phyloP scores from a whole-genome alignment of 2,329 filamentous ascomycete genomes.

The Cytospora leucostoma region DNA sequence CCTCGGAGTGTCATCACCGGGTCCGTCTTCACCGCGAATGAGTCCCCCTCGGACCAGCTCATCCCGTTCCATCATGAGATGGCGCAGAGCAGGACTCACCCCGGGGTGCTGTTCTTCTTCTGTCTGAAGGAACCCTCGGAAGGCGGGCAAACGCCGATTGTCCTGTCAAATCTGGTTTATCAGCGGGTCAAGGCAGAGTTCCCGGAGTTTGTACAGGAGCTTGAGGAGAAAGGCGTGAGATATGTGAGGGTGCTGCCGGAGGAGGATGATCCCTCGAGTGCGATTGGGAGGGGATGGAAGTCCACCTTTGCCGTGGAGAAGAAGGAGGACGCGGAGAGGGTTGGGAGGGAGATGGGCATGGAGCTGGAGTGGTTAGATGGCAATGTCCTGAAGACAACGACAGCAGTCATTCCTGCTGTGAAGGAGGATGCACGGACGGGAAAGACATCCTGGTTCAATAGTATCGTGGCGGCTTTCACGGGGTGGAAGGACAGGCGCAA shows the following conservation, averaged over 20 bases:
- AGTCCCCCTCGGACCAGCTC: constrained; percentile 27
- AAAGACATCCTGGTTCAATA: constrained; percentile 25
- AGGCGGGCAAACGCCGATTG: constrained; percentile 24
- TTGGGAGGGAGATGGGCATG: constrained; percentile 19
- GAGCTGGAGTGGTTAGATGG: constrained; percentile 24
- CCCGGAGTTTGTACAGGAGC: constrained; percentile 18
- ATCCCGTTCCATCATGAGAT: constrained; percentile 28
- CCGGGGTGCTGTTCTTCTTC: constrained; percentile 23
- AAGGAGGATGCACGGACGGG: constrained; percentile 23
- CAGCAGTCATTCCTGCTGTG: constrained; percentile 18
- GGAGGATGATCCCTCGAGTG: constrained; percentile 24
- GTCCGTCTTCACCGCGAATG: constrained; percentile 27
- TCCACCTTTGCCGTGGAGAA: constrained; percentile 23
- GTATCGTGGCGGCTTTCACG: constrained; percentile 26
- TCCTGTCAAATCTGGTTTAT: constrained; percentile 24
- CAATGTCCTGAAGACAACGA: constrained; percentile 24
- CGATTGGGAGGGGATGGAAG: constrained; percentile 26
- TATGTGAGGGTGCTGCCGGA: constrained; percentile 22
- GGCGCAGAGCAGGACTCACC: constrained; percentile 26
- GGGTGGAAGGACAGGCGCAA: constrained; percentile 26
- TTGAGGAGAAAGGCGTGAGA: constrained; percentile 25
- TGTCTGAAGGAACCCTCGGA: constrained; percentile 20
- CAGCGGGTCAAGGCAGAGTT: constrained; percentile 18
- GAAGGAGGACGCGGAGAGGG: constrained; percentile 16
- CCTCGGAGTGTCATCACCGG: constrained; percentile 20